Evolutionary conservation across 768 basidiomycete genomes (phyloP).

Genomic region (Rhodosporidiobolus odoratus): DNA sequence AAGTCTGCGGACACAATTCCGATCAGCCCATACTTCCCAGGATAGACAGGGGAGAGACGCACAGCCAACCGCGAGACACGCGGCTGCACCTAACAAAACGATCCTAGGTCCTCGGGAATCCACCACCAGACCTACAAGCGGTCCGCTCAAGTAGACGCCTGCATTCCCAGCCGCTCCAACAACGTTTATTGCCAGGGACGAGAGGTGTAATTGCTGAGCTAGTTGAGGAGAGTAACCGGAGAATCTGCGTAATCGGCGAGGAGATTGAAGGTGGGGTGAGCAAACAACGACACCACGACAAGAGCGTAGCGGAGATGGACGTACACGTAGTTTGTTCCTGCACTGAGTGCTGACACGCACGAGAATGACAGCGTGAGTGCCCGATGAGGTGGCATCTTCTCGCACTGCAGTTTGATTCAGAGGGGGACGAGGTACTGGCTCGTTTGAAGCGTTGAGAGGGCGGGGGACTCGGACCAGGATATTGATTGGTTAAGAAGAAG

Average conservation of each 20-base stretch:
- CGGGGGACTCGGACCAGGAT: too few relatives aligned
- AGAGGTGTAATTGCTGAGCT: constrained; percentile 12
- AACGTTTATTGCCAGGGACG: constrained; percentile 26
- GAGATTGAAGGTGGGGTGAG: neutral
- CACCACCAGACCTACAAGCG: constrained; percentile 22
- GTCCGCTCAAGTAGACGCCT: constrained; percentile 29
- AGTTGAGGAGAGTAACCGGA: constrained; percentile 24
- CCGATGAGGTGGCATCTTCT: neutral
- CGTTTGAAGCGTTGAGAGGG: neutral
- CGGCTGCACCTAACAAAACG: constrained; percentile 5
- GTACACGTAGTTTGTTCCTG: constrained; percentile 32
- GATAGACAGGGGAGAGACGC: neutral
- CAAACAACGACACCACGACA: too few relatives aligned
- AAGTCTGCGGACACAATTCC: neutral
- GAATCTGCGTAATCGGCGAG: constrained; percentile 1
- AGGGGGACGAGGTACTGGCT: neutral
- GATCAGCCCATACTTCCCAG: neutral
- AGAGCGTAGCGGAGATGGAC: neutral
- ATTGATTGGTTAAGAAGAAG: too few relatives aligned
- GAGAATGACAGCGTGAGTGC: constrained; percentile 11
- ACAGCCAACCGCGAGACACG: constrained; percentile 12
- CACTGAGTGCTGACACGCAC: constrained; percentile 5
- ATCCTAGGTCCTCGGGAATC: constrained; percentile 14
- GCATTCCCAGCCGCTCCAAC: constrained; percentile 18
- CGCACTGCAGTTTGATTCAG: neutral